Evolutionary conservation across 306 rosid genomes (phyloP).

Genomic region (Senna tora): DNA sequence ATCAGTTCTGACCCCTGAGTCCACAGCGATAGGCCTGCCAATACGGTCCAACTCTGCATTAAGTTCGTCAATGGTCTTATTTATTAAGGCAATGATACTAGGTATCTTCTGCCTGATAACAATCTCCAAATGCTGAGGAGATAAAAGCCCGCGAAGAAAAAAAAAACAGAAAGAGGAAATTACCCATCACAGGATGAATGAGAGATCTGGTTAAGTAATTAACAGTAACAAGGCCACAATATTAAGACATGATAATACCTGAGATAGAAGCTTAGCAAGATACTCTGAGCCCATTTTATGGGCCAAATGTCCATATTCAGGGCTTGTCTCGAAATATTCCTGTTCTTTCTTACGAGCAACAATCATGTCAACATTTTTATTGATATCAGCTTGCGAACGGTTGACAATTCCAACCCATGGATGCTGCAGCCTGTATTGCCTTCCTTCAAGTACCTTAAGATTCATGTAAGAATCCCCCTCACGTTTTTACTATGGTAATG

Average conservation of each 20-base stretch:
- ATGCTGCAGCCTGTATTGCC: slow-evolving; percentile 90
- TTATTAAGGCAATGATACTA: slow-evolving; percentile 89
- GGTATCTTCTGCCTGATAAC: slow-evolving; percentile 99
- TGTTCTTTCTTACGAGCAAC: slow-evolving; percentile 89
- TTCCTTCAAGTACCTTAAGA: slow-evolving; percentile 92
- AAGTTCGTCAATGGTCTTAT: slow-evolving; percentile 91
- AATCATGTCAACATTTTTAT: slow-evolving; percentile 92
- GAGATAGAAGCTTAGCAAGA: slow-evolving; percentile 95
- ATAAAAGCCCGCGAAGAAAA: slow-evolving; percentile 36
- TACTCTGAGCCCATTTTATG: slow-evolving; percentile 98
- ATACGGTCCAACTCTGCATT: slow-evolving; percentile 96
- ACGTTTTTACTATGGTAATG: slow-evolving; percentile 20
- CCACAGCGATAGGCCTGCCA: slow-evolving; percentile 94
- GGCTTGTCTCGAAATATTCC: slow-evolving; percentile 94
- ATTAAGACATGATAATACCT: slow-evolving; percentile 50
- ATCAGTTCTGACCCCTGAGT: slow-evolving; percentile 79
- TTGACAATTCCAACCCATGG: slow-evolving; percentile 99
- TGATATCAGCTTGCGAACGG: slow-evolving; percentile 99
- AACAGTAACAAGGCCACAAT: slow-evolving; percentile 1
- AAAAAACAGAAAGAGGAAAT: slow-evolving; percentile 15
- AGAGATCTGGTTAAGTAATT: slow-evolving; percentile 25
- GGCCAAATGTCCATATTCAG: slow-evolving; percentile 95
- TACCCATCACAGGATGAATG: slow-evolving; percentile 14
- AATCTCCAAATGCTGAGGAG: slow-evolving; percentile 85
- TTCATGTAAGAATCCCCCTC: slow-evolving; percentile 40